These are phyloP conservation scores for Vanrija pseudolonga DNA, from an alignment of 1,284 basidiomycete genomes.

Conservation along the genomic window DNA sequence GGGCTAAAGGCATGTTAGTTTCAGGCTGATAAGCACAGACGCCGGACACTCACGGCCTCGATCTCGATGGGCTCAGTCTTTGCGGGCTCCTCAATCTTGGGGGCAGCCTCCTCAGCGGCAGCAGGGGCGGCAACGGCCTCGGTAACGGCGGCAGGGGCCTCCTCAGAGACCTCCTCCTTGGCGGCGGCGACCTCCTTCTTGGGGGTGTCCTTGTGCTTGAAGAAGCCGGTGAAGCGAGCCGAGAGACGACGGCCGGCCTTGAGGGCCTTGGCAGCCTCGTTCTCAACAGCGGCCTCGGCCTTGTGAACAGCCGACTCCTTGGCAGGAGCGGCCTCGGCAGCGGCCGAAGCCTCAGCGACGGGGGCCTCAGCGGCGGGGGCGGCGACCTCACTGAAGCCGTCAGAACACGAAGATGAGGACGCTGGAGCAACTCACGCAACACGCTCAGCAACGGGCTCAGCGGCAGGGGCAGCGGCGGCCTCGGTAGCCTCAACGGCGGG, in stretches of 20 bases:
- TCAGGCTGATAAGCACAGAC: neutral
- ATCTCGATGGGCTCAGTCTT: constrained; percentile 42
- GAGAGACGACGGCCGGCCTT: constrained; percentile 45
- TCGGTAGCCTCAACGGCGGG: constrained; percentile 11
- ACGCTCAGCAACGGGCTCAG: constrained; percentile 2
- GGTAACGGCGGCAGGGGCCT: constrained; percentile 12
- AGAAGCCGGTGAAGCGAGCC: constrained; percentile 40
- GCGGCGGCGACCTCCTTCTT: constrained; percentile 23
- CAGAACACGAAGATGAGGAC: neutral
- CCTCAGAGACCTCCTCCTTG: constrained; percentile 14
- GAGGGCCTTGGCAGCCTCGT: constrained; percentile 25
- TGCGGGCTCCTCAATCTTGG: constrained; percentile 38
- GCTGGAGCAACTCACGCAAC: neutral
- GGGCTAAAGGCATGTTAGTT: constrained; percentile 20
- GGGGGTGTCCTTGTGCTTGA: constrained; percentile 22
- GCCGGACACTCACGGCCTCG: constrained; percentile 29
- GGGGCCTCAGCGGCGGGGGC: constrained; percentile 13
- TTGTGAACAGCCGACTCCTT: constrained; percentile 1
- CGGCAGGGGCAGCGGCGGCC: constrained; percentile 14
- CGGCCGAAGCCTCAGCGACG: constrained; percentile 2
- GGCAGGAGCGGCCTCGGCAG: constrained; percentile 4
- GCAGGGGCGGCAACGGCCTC: constrained; percentile 2
- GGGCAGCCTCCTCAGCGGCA: constrained; percentile 33
- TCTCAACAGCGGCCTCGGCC: constrained; percentile 3
- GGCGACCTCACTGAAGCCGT: neutral